phyloP scores from a whole-genome alignment of 2,329 filamentous ascomycete genomes.

The Talaromyces sp. region DNA sequence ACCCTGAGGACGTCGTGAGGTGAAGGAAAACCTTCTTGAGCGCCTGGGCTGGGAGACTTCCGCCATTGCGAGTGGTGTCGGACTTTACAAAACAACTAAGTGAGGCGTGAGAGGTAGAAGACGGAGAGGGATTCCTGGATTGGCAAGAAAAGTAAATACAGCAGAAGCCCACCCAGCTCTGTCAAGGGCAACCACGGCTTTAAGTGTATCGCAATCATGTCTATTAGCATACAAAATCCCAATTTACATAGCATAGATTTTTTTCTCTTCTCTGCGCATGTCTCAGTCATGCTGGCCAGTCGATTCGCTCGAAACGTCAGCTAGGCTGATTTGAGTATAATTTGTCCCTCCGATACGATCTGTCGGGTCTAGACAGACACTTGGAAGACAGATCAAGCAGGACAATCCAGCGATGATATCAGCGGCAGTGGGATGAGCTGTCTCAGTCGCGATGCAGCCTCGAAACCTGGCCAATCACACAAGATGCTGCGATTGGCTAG shows the following conservation, averaged over 20 bases:
- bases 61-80: neutral
- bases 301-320: neutral
- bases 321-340: slow-evolving; percentile 1
- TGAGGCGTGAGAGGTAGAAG: neutral
- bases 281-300: slow-evolving; percentile 1
- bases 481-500: neutral
- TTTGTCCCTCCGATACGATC: neutral
- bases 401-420: neutral
- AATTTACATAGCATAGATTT: neutral
- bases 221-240: neutral
- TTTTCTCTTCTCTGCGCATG: neutral
- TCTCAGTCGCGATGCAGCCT: slow-evolving; percentile 7
- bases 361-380: neutral
- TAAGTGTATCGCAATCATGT: neutral
- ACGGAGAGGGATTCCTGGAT: neutral
- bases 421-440: slow-evolving; percentile 1
- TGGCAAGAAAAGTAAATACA: neutral
- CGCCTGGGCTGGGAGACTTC: slow-evolving; percentile 4
- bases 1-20: slow-evolving; percentile 1
- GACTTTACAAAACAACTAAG: neutral
- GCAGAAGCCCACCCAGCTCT: neutral
- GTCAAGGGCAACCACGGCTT: neutral
- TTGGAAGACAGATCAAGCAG: neutral
- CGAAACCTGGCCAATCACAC: slow-evolving; percentile 7
- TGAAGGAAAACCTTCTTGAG: slow-evolving; percentile 15